These are phyloP conservation scores for Suillus bovinus DNA, from an alignment of 768 basidiomycete genomes.

Conservation along the genomic window DNA sequence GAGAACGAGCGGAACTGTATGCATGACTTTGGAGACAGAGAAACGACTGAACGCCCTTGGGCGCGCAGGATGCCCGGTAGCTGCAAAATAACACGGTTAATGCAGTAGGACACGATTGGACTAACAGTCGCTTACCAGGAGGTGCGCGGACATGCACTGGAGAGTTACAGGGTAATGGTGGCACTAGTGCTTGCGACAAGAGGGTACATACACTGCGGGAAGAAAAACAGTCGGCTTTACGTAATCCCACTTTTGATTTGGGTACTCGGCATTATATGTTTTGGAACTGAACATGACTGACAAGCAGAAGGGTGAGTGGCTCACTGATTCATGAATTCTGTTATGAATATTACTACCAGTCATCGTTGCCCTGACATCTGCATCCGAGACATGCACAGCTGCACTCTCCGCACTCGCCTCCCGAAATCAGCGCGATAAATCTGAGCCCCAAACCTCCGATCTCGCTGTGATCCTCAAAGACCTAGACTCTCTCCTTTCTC, in stretches of 20 bases:
- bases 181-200: not conserved
- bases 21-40: constrained; percentile 11
- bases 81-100: constrained; percentile 17
- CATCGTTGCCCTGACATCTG: constrained; percentile 14
- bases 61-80: constrained; percentile 39
- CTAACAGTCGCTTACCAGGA: constrained; percentile 14
- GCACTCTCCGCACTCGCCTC: constrained; percentile 17
- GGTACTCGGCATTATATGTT: not conserved
- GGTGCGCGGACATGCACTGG: constrained; percentile 14
- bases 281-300: constrained; percentile 33
- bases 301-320: constrained; percentile 39
- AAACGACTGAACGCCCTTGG: constrained; percentile 17
- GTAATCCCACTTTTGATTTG: constrained; percentile 12
- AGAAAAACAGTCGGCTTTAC: constrained; percentile 16
- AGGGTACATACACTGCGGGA: not conserved
- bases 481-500: constrained; percentile 54
- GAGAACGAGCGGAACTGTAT: constrained; percentile 19
- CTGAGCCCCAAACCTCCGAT: constrained; percentile 19
- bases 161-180: not conserved
- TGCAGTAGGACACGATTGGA: not conserved
- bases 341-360: constrained; percentile 12
- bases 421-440: not conserved
- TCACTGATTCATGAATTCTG: not conserved
- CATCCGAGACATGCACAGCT: constrained; percentile 21
- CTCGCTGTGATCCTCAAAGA: constrained; percentile 52